A percentile compares a stretch with the other conserved stretches of the same genome.
Evolutionary conservation across 1,139 yeast species (phyloP).

Genomic region (Wickerhamomyces sp.): DNA sequence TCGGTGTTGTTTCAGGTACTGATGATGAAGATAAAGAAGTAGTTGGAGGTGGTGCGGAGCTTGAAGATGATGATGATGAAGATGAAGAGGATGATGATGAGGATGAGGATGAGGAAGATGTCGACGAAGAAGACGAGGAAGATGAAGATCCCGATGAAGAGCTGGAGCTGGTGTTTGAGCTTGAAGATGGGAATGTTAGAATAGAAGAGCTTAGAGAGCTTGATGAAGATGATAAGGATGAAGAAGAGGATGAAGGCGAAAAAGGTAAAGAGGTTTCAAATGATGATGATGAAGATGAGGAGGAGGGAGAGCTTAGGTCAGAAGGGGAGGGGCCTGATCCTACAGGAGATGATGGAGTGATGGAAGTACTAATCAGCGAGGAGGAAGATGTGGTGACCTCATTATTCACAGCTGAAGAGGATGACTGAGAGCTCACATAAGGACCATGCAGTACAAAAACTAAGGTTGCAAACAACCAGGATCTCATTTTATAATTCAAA

Average conservation of each 20-base stretch:
- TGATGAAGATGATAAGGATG: constrained; percentile 12
- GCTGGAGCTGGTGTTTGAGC: constrained; percentile 1
- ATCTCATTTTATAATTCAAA: no score
- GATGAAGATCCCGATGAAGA: constrained; percentile 4
- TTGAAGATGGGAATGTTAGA: neutral
- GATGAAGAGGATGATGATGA: constrained; percentile 1
- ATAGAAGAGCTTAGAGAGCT: constrained; percentile 1
- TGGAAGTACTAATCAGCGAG: no score
- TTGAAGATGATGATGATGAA: neutral
- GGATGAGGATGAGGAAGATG: constrained; percentile 7
- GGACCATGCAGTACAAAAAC: no score
- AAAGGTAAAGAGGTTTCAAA: constrained; percentile 1
- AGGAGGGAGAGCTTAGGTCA: no score
- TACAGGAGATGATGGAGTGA: no score
- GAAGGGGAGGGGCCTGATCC: no score
- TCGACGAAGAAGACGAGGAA: constrained; percentile 10
- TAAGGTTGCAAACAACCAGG: no score
- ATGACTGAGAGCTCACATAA: no score
- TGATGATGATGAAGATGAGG: neutral
- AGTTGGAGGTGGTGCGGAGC: constrained; percentile 5
- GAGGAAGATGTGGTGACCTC: no score
- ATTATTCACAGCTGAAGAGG: no score
- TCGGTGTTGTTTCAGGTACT: neutral
- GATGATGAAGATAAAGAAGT: constrained; percentile 5
- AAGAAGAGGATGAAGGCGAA: constrained; percentile 12